Conservation (phyloP, 257 asterid species). For the Ligustrum vulgare region DNA sequence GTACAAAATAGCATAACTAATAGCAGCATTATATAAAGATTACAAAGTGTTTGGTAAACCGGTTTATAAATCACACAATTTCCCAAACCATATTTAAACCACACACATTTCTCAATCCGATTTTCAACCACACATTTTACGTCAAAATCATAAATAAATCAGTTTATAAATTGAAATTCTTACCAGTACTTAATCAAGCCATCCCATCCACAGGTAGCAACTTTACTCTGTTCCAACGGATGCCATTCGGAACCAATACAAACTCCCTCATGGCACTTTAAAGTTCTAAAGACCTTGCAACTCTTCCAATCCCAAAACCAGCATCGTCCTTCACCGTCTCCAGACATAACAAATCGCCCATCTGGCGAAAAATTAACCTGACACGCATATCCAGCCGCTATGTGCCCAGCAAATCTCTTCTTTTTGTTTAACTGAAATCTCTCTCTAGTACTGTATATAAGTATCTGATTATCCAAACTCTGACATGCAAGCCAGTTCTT, state of each 20-base stretch:
- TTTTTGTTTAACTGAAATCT: constrained; percentile 96
- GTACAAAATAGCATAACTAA: background rate
- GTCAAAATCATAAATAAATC: no score
- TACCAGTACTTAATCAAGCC: constrained; percentile 99
- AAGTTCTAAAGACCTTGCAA: constrained; percentile 91
- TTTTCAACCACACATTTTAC: no score
- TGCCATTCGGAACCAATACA: constrained; percentile 96
- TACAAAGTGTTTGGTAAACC: no score
- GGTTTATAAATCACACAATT: no score
- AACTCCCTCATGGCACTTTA: constrained; percentile 94
- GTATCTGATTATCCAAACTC: constrained; percentile 98
- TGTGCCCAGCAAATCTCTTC: constrained; percentile 98
- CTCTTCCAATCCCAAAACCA: constrained; percentile 99
- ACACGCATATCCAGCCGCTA: constrained; percentile 95
- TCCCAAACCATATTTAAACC: no score
- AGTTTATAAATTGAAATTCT: constrained; percentile 30
- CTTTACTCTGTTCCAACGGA: constrained; percentile 98
- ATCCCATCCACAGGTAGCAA: constrained; percentile 99
- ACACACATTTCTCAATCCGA: no score
- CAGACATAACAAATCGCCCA: constrained; percentile 94
- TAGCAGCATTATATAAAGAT: background rate
- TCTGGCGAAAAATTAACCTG: constrained; percentile 99
- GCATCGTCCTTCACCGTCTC: constrained; percentile 98
- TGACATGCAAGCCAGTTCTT: constrained; percentile 96
- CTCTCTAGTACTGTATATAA: constrained; percentile 89